Percentiles rank a stretch among this genome's conserved stretches.
Evolutionary conservation across 768 basidiomycete species (phyloP).

Genomic region (Pleurotus giganteus): DNA sequence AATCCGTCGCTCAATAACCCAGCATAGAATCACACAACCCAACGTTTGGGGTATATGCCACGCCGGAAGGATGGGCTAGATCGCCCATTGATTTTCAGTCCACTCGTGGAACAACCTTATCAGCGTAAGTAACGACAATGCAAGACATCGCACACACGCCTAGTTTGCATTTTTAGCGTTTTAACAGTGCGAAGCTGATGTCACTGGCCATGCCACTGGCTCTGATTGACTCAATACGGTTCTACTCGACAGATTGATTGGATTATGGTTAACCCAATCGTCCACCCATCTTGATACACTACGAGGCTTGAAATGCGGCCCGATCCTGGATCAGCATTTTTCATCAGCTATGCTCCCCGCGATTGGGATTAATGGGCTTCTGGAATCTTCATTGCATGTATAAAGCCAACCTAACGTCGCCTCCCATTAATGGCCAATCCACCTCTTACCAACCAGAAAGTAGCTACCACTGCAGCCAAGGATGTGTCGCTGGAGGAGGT

Average conservation of each 20-base stretch:
- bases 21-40: neutral
- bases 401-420: conserved; percentile 12
- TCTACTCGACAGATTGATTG: conserved; percentile 4
- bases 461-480: conserved; percentile 13
- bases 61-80: neutral
- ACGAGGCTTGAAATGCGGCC: conserved; percentile 11
- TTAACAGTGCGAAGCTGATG: conserved; percentile 12
- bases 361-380: conserved; percentile 3
- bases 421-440: conserved; percentile 1
- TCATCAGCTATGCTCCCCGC: conserved; percentile 10
- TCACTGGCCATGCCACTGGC: conserved; percentile 2
- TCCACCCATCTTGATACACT: conserved; percentile 19
- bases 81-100: neutral
- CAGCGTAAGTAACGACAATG: neutral
- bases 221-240: neutral
- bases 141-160: conserved; percentile 1
- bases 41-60: neutral
- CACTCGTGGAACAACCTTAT: conserved; percentile 1
- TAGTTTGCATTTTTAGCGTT: conserved; percentile 16
- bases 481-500: conserved; percentile 81
- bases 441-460: conserved; percentile 6
- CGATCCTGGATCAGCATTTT: conserved; percentile 16
- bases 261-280: conserved; percentile 2
- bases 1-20: neutral
- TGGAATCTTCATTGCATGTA: conserved; percentile 13